These are phyloP conservation scores for Porodaedalea pini DNA, from an alignment of 1,284 basidiomycete species.

Conservation along the genomic window DNA sequence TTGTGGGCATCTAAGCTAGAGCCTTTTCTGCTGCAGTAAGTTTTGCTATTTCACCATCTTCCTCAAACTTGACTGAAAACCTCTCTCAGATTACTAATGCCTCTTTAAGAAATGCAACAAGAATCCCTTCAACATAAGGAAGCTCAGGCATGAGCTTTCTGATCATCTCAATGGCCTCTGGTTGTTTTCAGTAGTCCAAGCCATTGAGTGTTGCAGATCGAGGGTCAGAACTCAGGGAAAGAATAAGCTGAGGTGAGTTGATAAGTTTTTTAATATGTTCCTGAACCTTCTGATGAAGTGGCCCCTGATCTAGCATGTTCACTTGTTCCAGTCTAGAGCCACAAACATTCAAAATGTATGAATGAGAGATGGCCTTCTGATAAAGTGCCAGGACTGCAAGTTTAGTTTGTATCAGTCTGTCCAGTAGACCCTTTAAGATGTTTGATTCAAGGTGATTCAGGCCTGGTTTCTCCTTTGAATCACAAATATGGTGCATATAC, in stretches of 20 bases:
- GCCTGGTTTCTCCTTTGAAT: no score
- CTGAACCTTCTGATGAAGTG: constrained; percentile 26
- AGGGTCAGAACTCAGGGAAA: constrained; percentile 13
- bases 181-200: not conserved
- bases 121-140: no score
- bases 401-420: constrained; percentile 34
- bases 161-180: not conserved
- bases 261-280: constrained; percentile 25
- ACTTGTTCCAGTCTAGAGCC: constrained; percentile 3
- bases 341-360: constrained; percentile 30
- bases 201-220: constrained; percentile 15
- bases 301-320: constrained; percentile 29
- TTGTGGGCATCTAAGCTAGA: not conserved
- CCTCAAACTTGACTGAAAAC: not conserved
- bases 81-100: not conserved
- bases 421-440: constrained; percentile 30
- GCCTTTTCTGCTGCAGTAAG: not conserved
- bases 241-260: constrained; percentile 23
- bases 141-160: no score
- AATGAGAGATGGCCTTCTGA: no score
- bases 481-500: no score
- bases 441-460: no score
- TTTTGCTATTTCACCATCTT: not conserved
- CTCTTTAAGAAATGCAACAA: no score
- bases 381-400: constrained; percentile 33